These are phyloP conservation scores for Lignosus rhinocerotis DNA, from an alignment of 1,284 basidiomycete species.

Conservation along the genomic window DNA sequence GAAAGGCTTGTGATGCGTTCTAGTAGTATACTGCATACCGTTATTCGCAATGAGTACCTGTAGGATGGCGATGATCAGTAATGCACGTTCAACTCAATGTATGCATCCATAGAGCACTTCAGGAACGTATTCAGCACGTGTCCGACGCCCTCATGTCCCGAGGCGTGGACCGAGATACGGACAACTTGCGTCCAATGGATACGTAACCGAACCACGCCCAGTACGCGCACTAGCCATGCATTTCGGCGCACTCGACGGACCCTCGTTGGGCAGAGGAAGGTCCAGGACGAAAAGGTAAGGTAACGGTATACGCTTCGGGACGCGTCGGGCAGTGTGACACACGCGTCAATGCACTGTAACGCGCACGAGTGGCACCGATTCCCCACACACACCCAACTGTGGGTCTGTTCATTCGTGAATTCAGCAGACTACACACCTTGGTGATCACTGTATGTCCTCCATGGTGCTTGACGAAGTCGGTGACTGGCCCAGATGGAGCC, in stretches of 20 bases:
- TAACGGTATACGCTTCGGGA: neutral
- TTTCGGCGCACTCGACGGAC: neutral
- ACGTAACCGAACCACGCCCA: neutral
- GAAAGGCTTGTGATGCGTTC: neutral
- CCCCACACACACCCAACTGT: neutral
- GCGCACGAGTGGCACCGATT: neutral
- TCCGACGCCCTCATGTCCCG: neutral
- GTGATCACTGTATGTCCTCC: conserved; percentile 99
- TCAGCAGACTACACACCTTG: conserved; percentile 60
- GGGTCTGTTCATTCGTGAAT: neutral
- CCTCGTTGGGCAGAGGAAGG: neutral
- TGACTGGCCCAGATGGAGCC: conserved; percentile 77
- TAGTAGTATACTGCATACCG: conserved; percentile 48
- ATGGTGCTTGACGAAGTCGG: conserved; percentile 90
- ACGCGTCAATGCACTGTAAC: conserved; percentile 11
- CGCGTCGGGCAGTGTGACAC: conserved; percentile 13
- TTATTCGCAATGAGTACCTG: conserved; percentile 97
- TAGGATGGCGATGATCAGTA: conserved; percentile 8
- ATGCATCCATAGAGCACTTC: neutral
- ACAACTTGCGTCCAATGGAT: neutral
- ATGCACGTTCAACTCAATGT: neutral
- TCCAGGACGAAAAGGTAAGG: neutral
- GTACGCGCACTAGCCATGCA: conserved; percentile 2
- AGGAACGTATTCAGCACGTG: conserved; percentile 1
- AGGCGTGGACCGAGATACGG: neutral